phyloP scores from a whole-genome alignment of 495 filamentous ascomycete species.

The Penicillium coffeae region DNA sequence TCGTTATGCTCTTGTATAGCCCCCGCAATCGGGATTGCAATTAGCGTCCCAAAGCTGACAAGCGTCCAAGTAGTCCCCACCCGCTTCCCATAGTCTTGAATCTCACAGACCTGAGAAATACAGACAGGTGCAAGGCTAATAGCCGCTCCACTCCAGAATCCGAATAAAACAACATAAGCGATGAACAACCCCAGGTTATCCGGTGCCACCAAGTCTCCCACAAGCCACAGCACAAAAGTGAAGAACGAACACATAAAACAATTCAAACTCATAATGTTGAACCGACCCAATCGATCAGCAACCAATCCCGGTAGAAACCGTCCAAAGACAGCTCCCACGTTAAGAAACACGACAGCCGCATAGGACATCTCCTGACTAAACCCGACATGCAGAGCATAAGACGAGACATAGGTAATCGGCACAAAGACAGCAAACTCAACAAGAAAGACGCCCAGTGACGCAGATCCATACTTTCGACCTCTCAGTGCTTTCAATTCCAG shows the following conservation, averaged over 20 bases:
- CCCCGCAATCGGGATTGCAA: constrained; percentile 77
- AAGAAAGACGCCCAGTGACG: constrained; percentile 53
- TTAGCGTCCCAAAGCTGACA: constrained; percentile 58
- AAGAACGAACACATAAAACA: constrained; percentile 45
- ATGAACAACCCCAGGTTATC: constrained; percentile 43
- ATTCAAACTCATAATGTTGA: constrained; percentile 60
- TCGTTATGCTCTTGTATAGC: constrained; percentile 19
- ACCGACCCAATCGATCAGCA: constrained; percentile 65
- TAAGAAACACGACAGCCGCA: constrained; percentile 49
- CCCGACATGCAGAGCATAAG: constrained; percentile 42
- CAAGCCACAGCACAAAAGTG: constrained; percentile 53
- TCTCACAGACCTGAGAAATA: constrained; percentile 54
- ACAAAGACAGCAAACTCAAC: constrained; percentile 72
- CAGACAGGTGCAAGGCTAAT: constrained; percentile 60
- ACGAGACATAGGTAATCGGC: constrained; percentile 65
- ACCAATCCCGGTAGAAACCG: constrained; percentile 53
- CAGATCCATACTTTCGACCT: constrained; percentile 18
- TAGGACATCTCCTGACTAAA: constrained; percentile 39
- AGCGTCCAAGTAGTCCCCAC: constrained; percentile 60
- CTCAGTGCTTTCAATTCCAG: too few relatives aligned
- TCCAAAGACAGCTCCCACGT: constrained; percentile 41
- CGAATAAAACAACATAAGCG: constrained; percentile 57
- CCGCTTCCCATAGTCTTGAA: constrained; percentile 56
- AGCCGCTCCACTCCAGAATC: constrained; percentile 55
- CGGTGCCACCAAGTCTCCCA: too few relatives aligned